These are phyloP conservation scores for Saraca asoca DNA, from an alignment of 331 rosid genomes.

Conservation along the genomic window DNA sequence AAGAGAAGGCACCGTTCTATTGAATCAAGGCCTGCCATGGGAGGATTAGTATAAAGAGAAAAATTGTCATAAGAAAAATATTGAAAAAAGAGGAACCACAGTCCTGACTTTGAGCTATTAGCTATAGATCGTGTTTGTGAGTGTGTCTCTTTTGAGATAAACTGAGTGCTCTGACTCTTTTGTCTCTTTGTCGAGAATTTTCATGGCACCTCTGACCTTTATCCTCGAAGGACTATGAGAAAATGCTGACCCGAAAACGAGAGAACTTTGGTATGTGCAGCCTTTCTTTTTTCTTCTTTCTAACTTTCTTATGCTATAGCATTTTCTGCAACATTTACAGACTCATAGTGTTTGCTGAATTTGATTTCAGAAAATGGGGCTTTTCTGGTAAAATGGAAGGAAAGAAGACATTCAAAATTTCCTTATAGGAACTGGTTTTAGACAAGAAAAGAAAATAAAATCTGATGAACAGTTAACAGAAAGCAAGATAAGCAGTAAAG, in stretches of 20 bases:
- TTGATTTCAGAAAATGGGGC: background rate
- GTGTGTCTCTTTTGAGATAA: slow-evolving; percentile 40
- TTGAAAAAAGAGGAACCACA: slow-evolving; percentile 18
- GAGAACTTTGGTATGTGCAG: background rate
- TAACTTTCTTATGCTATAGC: slow-evolving; percentile 8
- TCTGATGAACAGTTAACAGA: too few relatives aligned
- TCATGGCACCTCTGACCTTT: slow-evolving; percentile 53
- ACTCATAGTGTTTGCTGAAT: slow-evolving; percentile 6
- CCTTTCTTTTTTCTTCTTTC: slow-evolving; percentile 17
- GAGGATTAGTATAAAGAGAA: slow-evolving; percentile 15
- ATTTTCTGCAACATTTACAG: slow-evolving; percentile 1
- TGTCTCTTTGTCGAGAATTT: slow-evolving; percentile 90
- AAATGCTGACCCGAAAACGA: slow-evolving; percentile 23
- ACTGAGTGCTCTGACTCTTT: slow-evolving; percentile 54
- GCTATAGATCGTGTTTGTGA: slow-evolving; percentile 16
- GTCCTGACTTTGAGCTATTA: background rate
- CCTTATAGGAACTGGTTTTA: background rate
- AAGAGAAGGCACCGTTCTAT: slow-evolving; percentile 43
- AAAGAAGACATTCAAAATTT: background rate
- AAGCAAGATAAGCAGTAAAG: too few relatives aligned
- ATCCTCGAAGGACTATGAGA: slow-evolving; percentile 22
- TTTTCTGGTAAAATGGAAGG: background rate
- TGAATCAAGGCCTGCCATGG: slow-evolving; percentile 53
- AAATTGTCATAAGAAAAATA: background rate
- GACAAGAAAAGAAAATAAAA: background rate